Conservation (phyloP, 148 eudicot genomes). For the Camellia sinensis region DNA sequence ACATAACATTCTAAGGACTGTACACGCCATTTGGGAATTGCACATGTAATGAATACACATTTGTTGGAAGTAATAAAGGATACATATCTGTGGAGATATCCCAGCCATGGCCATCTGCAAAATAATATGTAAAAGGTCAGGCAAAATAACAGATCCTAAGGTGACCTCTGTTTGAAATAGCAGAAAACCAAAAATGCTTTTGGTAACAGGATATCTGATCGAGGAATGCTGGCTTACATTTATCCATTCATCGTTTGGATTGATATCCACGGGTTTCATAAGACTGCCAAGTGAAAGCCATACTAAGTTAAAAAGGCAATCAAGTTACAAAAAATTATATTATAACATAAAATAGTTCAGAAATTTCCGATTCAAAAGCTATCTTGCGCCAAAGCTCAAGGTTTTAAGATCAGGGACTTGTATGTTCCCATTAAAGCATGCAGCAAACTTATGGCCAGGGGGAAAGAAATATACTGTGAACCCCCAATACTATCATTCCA, state of each 20-base stretch:
- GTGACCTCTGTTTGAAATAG: not conserved
- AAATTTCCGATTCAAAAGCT: not conserved
- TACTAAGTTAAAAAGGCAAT: slow-evolving; percentile 11
- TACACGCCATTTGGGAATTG: not conserved
- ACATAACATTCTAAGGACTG: not conserved
- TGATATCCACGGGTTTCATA: slow-evolving; percentile 85
- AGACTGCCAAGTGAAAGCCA: slow-evolving; percentile 50
- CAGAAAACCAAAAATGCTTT: not conserved
- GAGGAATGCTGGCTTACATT: slow-evolving; percentile 58
- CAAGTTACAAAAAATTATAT: not conserved
- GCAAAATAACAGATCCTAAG: not conserved
- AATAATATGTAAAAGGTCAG: slow-evolving; percentile 7
- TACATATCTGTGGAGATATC: slow-evolving; percentile 83
- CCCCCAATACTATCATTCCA: not conserved
- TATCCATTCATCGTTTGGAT: slow-evolving; percentile 85
- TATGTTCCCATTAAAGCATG: not conserved
- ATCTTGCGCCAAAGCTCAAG: slow-evolving; percentile 5
- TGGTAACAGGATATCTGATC: not conserved
- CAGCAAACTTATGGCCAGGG: not conserved
- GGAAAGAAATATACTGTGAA: not conserved
- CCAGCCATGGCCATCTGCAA: slow-evolving; percentile 86
- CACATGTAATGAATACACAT: not conserved
- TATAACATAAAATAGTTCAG: not conserved
- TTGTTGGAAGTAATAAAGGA: slow-evolving; percentile 37
- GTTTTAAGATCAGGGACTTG: not conserved